Evolutionary conservation across 2,329 filamentous ascomycete genomes (phyloP).

Genomic region (Alternaria alternata): DNA sequence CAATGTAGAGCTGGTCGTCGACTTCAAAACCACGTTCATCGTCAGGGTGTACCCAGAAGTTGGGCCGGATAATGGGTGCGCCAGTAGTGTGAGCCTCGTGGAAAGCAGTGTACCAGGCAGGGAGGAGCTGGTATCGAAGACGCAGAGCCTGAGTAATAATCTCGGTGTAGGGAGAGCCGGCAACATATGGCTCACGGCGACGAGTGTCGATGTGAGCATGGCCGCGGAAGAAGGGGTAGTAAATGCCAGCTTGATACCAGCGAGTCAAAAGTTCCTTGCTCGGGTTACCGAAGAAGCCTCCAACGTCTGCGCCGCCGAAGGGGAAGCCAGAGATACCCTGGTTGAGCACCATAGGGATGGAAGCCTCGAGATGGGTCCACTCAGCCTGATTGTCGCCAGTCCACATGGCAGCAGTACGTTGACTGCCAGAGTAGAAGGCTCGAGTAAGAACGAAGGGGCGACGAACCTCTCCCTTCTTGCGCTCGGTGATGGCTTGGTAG

Average conservation of each 20-base stretch:
- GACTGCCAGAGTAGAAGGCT: constrained; percentile 89
- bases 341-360: constrained; percentile 91
- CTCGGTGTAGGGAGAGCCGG: constrained; percentile 81
- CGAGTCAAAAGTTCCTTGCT: constrained; percentile 88
- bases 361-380: constrained; percentile 89
- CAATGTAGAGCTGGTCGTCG: constrained; percentile 94
- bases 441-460: constrained; percentile 93
- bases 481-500: constrained; percentile 80
- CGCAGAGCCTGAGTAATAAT: constrained; percentile 90
- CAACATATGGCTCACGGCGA: constrained; percentile 89
- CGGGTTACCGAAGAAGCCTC: constrained; percentile 97
- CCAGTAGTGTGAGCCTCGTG: constrained; percentile 84
- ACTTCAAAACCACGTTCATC: constrained; percentile 88
- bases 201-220: constrained; percentile 97
- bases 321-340: constrained; percentile 93
- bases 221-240: constrained; percentile 97
- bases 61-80: constrained; percentile 86
- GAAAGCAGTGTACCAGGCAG: constrained; percentile 97
- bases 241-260: constrained; percentile 96
- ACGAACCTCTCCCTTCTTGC: constrained; percentile 83
- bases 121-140: constrained; percentile 86
- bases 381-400: constrained; percentile 96
- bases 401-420: constrained; percentile 95
- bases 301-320: constrained; percentile 94
- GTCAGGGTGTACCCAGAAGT: constrained; percentile 89